Percentiles rank a stretch among this genome's conserved stretches.
Conservation (phyloP, 2,329 filamentous ascomycete species). For the Proliferodiscus dingleyae region DNA sequence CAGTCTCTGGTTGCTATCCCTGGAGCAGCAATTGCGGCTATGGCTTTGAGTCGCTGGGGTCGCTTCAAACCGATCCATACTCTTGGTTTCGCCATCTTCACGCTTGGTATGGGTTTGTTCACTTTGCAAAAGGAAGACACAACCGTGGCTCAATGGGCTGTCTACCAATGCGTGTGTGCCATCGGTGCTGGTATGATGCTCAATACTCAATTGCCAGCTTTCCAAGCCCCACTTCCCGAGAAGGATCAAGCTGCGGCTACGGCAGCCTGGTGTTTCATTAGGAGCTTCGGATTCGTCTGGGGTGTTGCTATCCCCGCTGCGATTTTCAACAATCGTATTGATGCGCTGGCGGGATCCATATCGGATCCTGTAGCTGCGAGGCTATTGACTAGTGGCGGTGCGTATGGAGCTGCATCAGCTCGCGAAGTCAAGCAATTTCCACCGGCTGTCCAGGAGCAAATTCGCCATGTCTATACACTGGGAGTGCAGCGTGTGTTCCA, state of each 20-base stretch:
- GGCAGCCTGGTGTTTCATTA: constrained; percentile 5
- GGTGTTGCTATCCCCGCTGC: constrained; percentile 5
- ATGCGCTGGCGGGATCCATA: too few species aligned
- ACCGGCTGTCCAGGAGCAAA: not conserved
- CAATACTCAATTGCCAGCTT: not conserved
- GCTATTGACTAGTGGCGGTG: not conserved
- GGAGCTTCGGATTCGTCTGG: constrained; percentile 8
- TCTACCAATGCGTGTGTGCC: constrained; percentile 30
- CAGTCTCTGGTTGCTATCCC: constrained; percentile 24
- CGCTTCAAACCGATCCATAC: constrained; percentile 29
- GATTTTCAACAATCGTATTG: constrained; percentile 8
- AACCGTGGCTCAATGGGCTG: constrained; percentile 25
- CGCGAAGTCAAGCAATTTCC: too few species aligned
- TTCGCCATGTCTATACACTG: not conserved
- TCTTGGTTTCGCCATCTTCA: constrained; percentile 25
- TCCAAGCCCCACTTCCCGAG: constrained; percentile 5
- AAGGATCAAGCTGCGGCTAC: constrained; percentile 3
- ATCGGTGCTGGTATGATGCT: constrained; percentile 4
- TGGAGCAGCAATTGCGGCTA: constrained; percentile 28
- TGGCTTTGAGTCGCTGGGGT: constrained; percentile 32
- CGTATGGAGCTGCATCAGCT: not conserved
- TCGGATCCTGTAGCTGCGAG: not conserved
- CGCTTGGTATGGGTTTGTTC: constrained; percentile 28
- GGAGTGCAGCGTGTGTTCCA: not conserved
- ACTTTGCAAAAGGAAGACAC: constrained; percentile 25